Conservation (phyloP, 139 green algal species). For the Mychonastes homosphaera region DNA sequence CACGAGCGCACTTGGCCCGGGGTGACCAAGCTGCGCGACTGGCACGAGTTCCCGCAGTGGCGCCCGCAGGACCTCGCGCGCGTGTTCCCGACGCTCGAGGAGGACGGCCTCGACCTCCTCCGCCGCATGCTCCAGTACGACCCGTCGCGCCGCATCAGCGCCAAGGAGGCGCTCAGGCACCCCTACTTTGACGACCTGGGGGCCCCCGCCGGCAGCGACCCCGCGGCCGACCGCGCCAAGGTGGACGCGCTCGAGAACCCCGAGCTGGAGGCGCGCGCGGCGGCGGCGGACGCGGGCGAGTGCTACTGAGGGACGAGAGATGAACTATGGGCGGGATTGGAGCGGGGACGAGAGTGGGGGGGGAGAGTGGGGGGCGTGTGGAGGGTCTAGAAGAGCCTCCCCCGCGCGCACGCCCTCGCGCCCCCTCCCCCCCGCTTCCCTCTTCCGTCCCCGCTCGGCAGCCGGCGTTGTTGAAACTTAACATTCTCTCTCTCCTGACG, state of each 20-base stretch:
- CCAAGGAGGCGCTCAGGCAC: constrained; percentile 88
- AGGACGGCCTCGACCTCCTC: constrained; percentile 64
- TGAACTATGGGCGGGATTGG: too few species aligned
- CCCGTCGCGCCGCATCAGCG: constrained; percentile 68
- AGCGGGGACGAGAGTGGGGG: too few species aligned
- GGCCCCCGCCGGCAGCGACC: too few species aligned
- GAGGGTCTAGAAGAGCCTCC: too few species aligned
- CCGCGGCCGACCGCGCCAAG: constrained; percentile 46
- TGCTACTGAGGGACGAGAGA: constrained; percentile 1
- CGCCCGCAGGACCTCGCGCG: constrained; percentile 37
- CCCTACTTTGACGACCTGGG: constrained; percentile 90
- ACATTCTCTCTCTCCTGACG: too few species aligned
- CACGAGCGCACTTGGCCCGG: constrained; percentile 61
- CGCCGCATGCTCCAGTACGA: constrained; percentile 65
- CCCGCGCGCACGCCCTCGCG: too few species aligned
- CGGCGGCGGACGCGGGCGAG: constrained; percentile 1
- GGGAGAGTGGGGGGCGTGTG: too few species aligned
- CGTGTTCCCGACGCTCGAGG: constrained; percentile 69
- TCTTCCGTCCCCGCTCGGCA: too few species aligned
- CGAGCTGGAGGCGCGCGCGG: too few species aligned
- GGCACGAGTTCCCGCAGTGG: constrained; percentile 57
- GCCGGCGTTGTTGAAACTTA: too few species aligned
- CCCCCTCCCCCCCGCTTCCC: too few species aligned
- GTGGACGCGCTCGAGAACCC: constrained; percentile 66
- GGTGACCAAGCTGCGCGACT: constrained; percentile 48